Base-by-base conservation (phyloP, 2,329 filamentous ascomycete genomes). In the Aspergillus ochraceus region DNA sequence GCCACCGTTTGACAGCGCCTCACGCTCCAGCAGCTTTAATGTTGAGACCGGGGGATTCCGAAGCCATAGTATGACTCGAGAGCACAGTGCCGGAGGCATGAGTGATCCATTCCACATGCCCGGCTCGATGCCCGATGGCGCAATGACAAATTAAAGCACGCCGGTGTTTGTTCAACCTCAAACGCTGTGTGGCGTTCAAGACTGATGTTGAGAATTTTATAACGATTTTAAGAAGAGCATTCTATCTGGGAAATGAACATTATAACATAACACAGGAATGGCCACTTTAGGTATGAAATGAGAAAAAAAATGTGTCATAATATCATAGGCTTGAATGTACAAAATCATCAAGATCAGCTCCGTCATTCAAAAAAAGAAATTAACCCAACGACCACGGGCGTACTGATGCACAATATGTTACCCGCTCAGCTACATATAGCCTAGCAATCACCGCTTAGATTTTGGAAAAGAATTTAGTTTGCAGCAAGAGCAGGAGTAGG, bases 91-190 rank as follows among this genome's bases (percentile, higher is more conserved):
- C 30, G 67, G 68, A n/a, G 66, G 59, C 47, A 59, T 66, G 8
- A 68, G 70, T 32, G 75, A 77, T 36, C 67, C 70, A 36, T 76
- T 76, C 55, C 64, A 72, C 6, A 77, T 79, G 67, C 77, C 77
- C 32, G 77, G 77, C 5, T 70, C 73, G 36, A 64, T 79, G 66
- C 76, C 75, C 32, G 69, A 66, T 26, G 57, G 55, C 14, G 55
- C 68, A 29, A 59, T 64, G n/a, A 63, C 65, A 42, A 64, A 60
- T 46, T 74, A 62, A 49, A 24, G 32, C 20, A 52, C 20, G 29
- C 29, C n/a, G 14, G 19, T 24, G 30, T 29, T 24, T 36, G 22
- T 36, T 45, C 12, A 17, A 29, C 53, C 51, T 50, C 39, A 32
- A 47, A 53, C 30, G 30, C 4, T 6, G 9, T 8, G 3, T 32